Percentiles rank a stretch among this genome's conserved stretches.
These are phyloP conservation scores for Choricystis sp. DNA, from an alignment of 139 green algal species.

Conservation along the genomic window DNA sequence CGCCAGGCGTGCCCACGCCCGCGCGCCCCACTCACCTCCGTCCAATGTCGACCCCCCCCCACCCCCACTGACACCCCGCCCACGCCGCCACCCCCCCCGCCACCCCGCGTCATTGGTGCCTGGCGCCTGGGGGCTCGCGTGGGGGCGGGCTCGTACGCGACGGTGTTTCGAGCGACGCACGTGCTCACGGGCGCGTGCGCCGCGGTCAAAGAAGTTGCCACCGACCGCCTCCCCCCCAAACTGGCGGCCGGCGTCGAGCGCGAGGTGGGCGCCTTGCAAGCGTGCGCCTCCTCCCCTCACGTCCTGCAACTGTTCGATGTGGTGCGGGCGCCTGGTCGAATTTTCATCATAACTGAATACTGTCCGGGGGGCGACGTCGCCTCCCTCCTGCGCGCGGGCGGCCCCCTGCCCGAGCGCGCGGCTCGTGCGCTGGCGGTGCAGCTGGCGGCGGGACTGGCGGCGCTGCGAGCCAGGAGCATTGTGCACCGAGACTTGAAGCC, in stretches of 20 bases:
- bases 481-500: constrained; percentile 93
- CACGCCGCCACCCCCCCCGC: too few relatives aligned
- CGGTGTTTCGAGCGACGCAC: constrained; percentile 70
- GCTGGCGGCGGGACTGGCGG: constrained; percentile 67
- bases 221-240: constrained; percentile 68
- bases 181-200: constrained; percentile 31
- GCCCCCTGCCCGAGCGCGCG: constrained; percentile 31
- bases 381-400: constrained; percentile 36
- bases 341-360: constrained; percentile 88
- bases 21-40: too few relatives aligned
- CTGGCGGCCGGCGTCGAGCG: constrained; percentile 69
- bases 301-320: not conserved
- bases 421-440: constrained; percentile 68
- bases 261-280: constrained; percentile 70
- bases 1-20: too few relatives aligned
- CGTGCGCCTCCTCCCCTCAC: not conserved
- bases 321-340: constrained; percentile 21
- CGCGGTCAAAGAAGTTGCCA: constrained; percentile 86
- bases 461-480: constrained; percentile 71
- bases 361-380: constrained; percentile 82
- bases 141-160: constrained; percentile 72
- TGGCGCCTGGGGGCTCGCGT: constrained; percentile 58
- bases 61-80: too few relatives aligned
- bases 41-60: too few relatives aligned
- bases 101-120: constrained; percentile 23